Evolutionary conservation across 768 basidiomycete genomes (phyloP), one percentile per base, ranked within the genome.

Genomic region (Boletus speciosus): DNA sequence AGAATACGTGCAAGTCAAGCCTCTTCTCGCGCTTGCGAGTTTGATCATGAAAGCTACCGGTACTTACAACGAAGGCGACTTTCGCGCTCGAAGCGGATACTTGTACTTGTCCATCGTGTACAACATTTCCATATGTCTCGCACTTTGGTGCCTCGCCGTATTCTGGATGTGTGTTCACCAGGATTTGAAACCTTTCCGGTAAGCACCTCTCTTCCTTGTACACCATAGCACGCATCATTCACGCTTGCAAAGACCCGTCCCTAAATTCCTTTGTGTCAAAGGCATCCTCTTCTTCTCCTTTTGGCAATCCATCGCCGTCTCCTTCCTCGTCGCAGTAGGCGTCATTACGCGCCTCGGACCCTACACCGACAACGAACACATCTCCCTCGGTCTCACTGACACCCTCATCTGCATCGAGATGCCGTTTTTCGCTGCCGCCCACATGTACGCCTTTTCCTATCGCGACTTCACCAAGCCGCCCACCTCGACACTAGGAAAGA

Each of bases 1-100:
- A 98, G 96, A 98, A 78, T 98, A 99, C 68, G 96, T 98, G 1
- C 93, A 98, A 70, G 78, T 98, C 53, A 99, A 99, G 66, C 97
- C 97, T 1, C 68, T 96, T 0, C 77, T 99, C 0, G 95, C 96
- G 0, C 66, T 88, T 2, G 84, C 81, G 2, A 98, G 93, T 5
- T 72, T 97, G 52, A 81, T 95, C 29, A 79, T 97, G 62, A 98
- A 99, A 67, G 86, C 86, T 0, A 75, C 80, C 2, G 91, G 90
- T 3, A 93, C 87, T 60, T 98, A 88, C 73, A 84, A 89, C 61
- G 96, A 98, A 70, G 96, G 96, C 48, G 80, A 86, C 64, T 86
- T 98, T 61, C 82, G 85, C 29, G 81, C 84, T 29, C 81, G 84
- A 57, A 92, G 93, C 0, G 95, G 95, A 16, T 98, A 96, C 66